Evolutionary conservation across 169 alveolate species (phyloP).

Genomic region (Amoebophrya sp.): DNA sequence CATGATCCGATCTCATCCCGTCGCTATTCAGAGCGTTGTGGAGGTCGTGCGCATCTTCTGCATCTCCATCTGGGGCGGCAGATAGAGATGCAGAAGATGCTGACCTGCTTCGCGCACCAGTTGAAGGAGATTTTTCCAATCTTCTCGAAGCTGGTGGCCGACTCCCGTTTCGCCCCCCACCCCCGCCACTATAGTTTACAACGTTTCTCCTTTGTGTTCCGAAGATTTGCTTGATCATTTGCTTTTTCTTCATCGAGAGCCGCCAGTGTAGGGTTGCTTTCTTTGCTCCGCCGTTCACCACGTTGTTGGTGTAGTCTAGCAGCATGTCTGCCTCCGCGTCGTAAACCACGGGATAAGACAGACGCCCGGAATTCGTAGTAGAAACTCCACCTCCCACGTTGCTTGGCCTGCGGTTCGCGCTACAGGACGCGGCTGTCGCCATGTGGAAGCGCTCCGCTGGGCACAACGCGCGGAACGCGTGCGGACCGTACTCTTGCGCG

Average conservation of each 20-base stretch:
- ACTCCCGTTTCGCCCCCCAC: too few relatives aligned
- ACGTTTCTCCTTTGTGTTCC: background rate
- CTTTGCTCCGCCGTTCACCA: background rate
- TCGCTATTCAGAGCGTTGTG: too few relatives aligned
- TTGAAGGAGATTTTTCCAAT: too few relatives aligned
- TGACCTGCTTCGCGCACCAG: too few relatives aligned
- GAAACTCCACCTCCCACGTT: too few relatives aligned
- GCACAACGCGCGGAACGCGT: background rate
- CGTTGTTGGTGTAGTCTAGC: background rate
- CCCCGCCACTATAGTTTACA: too few relatives aligned
- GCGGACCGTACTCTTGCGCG: background rate
- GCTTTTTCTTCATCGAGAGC: background rate
- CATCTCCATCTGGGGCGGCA: too few relatives aligned
- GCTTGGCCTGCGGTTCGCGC: background rate
- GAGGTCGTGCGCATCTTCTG: too few relatives aligned
- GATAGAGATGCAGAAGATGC: too few relatives aligned
- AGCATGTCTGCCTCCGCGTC: background rate
- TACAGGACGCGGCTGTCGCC: background rate
- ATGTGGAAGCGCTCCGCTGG: background rate
- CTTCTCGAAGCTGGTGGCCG: too few relatives aligned
- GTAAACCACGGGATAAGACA: background rate
- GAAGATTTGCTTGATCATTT: background rate
- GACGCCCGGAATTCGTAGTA: too few relatives aligned
- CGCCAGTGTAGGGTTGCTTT: background rate
- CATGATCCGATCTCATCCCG: too few relatives aligned